Base-by-base conservation (phyloP, 2,329 filamentous ascomycete genomes). In the Paradendryphiella salina region DNA sequence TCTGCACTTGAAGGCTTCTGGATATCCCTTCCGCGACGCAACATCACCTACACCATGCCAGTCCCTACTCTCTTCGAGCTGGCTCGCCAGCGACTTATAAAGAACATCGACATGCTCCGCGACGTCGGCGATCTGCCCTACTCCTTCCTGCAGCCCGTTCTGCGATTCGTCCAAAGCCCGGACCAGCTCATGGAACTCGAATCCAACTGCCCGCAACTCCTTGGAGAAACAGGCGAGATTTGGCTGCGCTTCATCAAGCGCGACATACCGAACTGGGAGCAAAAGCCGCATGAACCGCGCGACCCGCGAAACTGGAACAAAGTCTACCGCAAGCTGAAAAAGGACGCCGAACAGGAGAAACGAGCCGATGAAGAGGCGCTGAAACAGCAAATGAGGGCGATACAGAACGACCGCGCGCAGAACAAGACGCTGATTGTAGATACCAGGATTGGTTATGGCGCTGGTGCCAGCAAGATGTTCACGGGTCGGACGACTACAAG, bases 211-310 rank as follows among this genome's bases (percentile, higher is more conserved):
- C 89, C 90, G 0, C 89, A 96, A 57, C 80, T 96, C 43, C 79
- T 82, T 54, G 84, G 84, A 31, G 79, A 88, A 48, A 85, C 85
- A 32, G 80, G 77, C 15, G 87, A 91, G 61, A 77, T 93, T 54
- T 96, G 93, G 93, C 75, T 84, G 34, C 81, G 83, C 21, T 82
- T 96, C 65, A 94, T 97, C 71, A 82, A 83, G 43, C 83, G 85
- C 39, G 85, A 96, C 64, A 89, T 96, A 55, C 85, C 85, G 1
- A 76, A 83, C 48, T 86, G 85, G 71, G 78, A 85, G 34, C 75
- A 77, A 37, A 84, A 87, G 66, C 82, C 83, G 20, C 82, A 85
- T 60, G 77, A 83, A 18, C 88, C 89, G 0, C 55, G 62, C 47
- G 81, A 89, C 56, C 83, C 86, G 0, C 77, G 78, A 29, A 85